These are phyloP conservation scores for Pachyrhizus erosus DNA, from an alignment of 306 rosid genomes.

Conservation along the genomic window DNA sequence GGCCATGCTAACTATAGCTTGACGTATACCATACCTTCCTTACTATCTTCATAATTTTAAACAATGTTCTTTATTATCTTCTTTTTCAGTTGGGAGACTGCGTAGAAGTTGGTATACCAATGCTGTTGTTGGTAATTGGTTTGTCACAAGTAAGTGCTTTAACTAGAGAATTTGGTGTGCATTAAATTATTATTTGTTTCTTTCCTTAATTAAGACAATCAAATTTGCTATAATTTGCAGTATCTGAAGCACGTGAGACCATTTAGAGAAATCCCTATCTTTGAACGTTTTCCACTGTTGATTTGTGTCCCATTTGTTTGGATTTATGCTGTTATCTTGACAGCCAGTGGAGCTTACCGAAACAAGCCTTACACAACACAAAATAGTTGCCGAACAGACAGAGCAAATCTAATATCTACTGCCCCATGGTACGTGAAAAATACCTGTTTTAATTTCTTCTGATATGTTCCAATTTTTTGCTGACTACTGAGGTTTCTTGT, in stretches of 20 bases:
- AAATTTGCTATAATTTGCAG: conserved; percentile 59
- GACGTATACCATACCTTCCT: conserved; percentile 22
- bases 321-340: conserved; percentile 88
- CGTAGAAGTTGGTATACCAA: conserved; percentile 93
- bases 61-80: conserved; percentile 19
- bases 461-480: background rate
- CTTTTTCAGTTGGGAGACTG: conserved; percentile 85
- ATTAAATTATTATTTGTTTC: conserved; percentile 2
- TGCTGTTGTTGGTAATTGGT: conserved; percentile 84
- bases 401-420: conserved; percentile 81
- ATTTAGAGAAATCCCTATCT: conserved; percentile 80
- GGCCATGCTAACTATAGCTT: conserved; percentile 5
- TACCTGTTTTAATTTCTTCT: conserved; percentile 17
- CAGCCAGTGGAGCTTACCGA: conserved; percentile 90
- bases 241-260: conserved; percentile 95
- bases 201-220: background rate
- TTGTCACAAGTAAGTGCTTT: conserved; percentile 81
- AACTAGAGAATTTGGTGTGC: background rate
- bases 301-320: conserved; percentile 80
- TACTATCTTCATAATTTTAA: background rate
- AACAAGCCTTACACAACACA: conserved; percentile 64
- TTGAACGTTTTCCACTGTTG: conserved; percentile 93
- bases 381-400: conserved; percentile 81
- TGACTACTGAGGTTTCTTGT: conserved; percentile 34
- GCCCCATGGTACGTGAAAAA: conserved; percentile 79